Evolutionary conservation across 768 basidiomycete species (phyloP).

Genomic region (Phlebiopsis flavidoalba): DNA sequence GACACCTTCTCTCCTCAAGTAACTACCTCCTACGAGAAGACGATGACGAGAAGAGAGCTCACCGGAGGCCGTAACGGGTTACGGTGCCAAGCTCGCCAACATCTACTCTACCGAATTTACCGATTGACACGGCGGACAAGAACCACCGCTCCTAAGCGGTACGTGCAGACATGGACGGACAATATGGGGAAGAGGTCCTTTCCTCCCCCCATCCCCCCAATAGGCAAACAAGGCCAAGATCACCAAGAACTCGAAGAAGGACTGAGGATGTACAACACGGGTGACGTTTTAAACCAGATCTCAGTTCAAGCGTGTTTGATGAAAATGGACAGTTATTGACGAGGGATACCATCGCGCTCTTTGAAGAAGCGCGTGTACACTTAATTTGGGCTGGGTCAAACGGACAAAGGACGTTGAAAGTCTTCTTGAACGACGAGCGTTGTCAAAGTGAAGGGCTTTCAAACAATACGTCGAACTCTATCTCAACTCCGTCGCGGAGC

Average conservation of each 20-base stretch:
- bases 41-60: constrained; percentile 96
- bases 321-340: constrained; percentile 87
- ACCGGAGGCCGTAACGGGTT: constrained; percentile 98
- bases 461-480: constrained; percentile 97
- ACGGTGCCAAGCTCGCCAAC: constrained; percentile 96
- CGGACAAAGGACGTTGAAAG: constrained; percentile 88
- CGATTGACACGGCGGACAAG: constrained; percentile 92
- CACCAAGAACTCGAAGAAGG: constrained; percentile 80
- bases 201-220: too few species aligned
- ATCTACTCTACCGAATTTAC: constrained; percentile 97
- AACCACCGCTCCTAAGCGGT: constrained; percentile 81
- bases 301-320: constrained; percentile 89
- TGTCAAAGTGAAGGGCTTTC: constrained; percentile 93
- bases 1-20: constrained; percentile 87
- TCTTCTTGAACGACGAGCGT: constrained; percentile 87
- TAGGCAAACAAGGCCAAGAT: constrained; percentile 91
- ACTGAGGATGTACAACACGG: constrained; percentile 90
- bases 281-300: constrained; percentile 92
- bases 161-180: constrained; percentile 89
- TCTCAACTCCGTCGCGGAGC: constrained; percentile 68
- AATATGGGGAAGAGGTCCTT: constrained; percentile 94
- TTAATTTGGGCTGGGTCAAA: constrained; percentile 99
- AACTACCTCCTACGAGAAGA: too few species aligned
- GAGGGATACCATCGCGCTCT: constrained; percentile 83
- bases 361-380: constrained; percentile 92